phyloP scores from a whole-genome alignment of 495 filamentous ascomycete genomes.

The Niebla homalea region DNA sequence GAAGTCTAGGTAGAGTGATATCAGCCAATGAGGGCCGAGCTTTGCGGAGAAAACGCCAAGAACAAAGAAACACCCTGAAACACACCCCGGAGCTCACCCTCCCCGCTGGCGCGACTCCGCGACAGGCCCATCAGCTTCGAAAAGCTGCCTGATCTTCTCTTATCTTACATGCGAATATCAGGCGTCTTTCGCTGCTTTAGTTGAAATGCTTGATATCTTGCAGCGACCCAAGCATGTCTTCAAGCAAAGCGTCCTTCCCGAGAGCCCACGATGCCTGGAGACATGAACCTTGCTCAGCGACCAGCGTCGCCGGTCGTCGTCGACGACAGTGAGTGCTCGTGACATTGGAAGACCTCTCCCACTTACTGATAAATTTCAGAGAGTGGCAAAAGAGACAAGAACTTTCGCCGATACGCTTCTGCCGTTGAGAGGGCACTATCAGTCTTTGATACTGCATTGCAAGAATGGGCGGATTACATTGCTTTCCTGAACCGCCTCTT shows the following conservation, averaged over 20 bases:
- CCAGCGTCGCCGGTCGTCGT: slow-evolving; percentile 5
- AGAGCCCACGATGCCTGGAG: slow-evolving; percentile 1
- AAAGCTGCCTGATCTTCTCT: no score
- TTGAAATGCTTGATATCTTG: no score
- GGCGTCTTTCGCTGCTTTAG: no score
- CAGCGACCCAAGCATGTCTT: no score
- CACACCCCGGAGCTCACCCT: not conserved
- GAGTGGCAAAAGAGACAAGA: slow-evolving; percentile 63
- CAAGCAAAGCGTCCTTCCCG: no score
- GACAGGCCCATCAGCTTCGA: not conserved
- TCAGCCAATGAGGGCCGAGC: no score
- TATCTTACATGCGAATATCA: no score
- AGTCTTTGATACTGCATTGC: slow-evolving; percentile 80
- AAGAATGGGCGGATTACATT: slow-evolving; percentile 99
- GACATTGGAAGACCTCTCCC: not conserved
- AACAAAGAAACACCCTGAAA: no score
- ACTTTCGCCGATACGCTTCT: slow-evolving; percentile 79
- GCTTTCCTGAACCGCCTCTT: slow-evolving; percentile 84
- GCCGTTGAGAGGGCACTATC: slow-evolving; percentile 77
- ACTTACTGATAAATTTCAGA: not conserved
- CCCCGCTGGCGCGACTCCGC: not conserved
- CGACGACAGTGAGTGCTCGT: slow-evolving; percentile 5
- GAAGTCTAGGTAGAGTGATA: no score
- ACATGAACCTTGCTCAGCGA: slow-evolving; percentile 1
- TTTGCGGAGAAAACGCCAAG: no score